phyloP scores from a whole-genome alignment of 257 asterid genomes.

The Plantago elongata region DNA sequence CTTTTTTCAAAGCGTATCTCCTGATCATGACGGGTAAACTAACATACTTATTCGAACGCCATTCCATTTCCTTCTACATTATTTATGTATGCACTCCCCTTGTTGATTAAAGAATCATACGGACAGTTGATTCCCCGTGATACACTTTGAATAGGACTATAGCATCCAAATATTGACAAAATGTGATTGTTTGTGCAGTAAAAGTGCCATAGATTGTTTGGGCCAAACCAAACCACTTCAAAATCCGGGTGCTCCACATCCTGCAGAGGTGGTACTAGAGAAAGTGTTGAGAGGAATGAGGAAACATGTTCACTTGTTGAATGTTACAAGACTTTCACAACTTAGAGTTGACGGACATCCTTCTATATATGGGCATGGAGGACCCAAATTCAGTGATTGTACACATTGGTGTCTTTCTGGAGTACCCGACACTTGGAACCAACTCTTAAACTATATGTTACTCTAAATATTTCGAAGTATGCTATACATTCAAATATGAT shows the following conservation, averaged over 20 bases:
- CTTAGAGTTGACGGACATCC: constrained; percentile 43
- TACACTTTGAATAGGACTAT: not conserved
- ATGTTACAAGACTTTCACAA: constrained; percentile 27
- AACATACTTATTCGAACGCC: too few relatives aligned
- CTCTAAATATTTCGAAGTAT: not conserved
- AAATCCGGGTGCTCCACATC: constrained; percentile 28
- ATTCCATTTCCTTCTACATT: too few relatives aligned
- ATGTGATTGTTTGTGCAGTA: too few relatives aligned
- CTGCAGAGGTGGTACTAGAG: constrained; percentile 34
- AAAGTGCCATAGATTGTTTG: constrained; percentile 11
- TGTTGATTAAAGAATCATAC: not conserved
- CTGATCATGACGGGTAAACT: constrained; percentile 40
- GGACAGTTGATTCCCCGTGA: not conserved
- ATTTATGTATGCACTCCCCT: not conserved
- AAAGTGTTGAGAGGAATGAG: constrained; percentile 24
- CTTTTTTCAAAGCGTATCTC: constrained; percentile 60
- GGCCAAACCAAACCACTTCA: constrained; percentile 24
- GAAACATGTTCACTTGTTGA: constrained; percentile 28
- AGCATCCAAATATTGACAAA: too few relatives aligned
- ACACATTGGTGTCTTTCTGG: constrained; percentile 48
- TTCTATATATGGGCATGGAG: constrained; percentile 34
- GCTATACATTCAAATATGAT: not conserved
- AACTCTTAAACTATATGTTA: constrained; percentile 20
- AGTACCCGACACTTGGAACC: constrained; percentile 41
- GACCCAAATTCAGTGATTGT: constrained; percentile 28